Evolutionary conservation across 2,329 filamentous ascomycete species (phyloP).

Genomic region (Penicillium brasilianum): DNA sequence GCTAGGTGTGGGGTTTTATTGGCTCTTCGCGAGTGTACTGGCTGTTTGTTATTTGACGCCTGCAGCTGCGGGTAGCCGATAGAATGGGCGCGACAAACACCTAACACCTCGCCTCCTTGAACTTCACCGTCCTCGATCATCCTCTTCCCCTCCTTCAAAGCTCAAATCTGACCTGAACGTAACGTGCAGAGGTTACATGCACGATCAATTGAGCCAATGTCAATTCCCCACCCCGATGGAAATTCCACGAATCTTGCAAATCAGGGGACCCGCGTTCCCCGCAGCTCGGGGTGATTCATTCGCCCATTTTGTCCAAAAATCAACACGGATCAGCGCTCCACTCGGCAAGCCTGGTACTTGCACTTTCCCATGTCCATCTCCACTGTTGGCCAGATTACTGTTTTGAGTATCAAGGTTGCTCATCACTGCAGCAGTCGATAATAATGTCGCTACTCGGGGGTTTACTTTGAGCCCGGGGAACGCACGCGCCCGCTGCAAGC

Average conservation of each 20-base stretch:
- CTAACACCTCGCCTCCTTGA: background rate
- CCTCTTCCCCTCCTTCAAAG: background rate
- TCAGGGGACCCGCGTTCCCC: constrained; percentile 21
- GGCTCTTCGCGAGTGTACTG: too few relatives aligned
- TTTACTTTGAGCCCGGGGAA: background rate
- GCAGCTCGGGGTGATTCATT: constrained; percentile 21
- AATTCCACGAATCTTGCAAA: constrained; percentile 15
- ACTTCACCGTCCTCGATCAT: background rate
- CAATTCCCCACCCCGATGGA: constrained; percentile 14
- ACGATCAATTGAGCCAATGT: constrained; percentile 5
- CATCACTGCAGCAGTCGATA: constrained; percentile 6
- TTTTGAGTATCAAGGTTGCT: constrained; percentile 8
- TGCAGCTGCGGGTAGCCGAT: constrained; percentile 1
- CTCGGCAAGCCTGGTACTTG: constrained; percentile 2
- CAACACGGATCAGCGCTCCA: constrained; percentile 23
- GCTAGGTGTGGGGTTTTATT: background rate
- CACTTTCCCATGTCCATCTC: background rate
- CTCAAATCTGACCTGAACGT: constrained; percentile 8
- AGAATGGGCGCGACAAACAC: background rate
- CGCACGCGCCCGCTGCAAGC: constrained; percentile 5
- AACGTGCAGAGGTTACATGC: constrained; percentile 23
- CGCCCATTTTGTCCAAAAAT: constrained; percentile 8
- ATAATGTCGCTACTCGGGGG: constrained; percentile 4
- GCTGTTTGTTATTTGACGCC: background rate
- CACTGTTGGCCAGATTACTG: background rate